phyloP scores from a whole-genome alignment of 129 eudicot genomes.

The Flaveria ramosissima region DNA sequence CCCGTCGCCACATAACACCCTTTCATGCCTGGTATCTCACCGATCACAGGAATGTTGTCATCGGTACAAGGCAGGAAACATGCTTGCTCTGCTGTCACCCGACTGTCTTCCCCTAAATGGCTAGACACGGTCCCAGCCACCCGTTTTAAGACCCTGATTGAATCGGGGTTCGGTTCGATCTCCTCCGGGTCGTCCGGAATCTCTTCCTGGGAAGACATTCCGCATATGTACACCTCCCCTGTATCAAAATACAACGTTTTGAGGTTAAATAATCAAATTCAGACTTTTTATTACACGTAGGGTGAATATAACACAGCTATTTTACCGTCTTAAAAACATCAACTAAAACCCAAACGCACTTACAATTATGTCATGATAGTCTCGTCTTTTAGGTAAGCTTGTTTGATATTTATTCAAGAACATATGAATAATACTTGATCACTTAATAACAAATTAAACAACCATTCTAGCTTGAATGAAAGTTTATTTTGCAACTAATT shows the following conservation, averaged over 20 bases:
- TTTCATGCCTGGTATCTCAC: conserved; percentile 71
- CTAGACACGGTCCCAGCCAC: conserved; percentile 78
- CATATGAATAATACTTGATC: no score
- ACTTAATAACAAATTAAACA: no score
- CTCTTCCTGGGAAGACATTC: conserved; percentile 76
- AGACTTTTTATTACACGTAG: no score
- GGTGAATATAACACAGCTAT: no score
- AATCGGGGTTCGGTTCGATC: conserved; percentile 64
- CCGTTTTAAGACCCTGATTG: conserved; percentile 60
- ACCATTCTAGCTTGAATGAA: no score
- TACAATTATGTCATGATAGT: no score
- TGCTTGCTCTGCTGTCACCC: conserved; percentile 88
- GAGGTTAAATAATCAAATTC: no score
- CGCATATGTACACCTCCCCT: conserved; percentile 97
- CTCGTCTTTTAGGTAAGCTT: no score
- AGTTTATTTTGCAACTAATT: no score
- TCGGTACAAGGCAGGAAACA: conserved; percentile 93
- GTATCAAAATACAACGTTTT: background rate
- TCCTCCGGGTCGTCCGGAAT: conserved; percentile 88
- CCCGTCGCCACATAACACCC: conserved; percentile 94
- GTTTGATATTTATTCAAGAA: no score
- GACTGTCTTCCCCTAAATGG: conserved; percentile 61
- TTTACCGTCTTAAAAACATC: no score
- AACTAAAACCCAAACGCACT: no score
- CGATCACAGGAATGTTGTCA: conserved; percentile 77